Base-by-base conservation (phyloP, 768 basidiomycete genomes). In the Termitomyces titanicus region DNA sequence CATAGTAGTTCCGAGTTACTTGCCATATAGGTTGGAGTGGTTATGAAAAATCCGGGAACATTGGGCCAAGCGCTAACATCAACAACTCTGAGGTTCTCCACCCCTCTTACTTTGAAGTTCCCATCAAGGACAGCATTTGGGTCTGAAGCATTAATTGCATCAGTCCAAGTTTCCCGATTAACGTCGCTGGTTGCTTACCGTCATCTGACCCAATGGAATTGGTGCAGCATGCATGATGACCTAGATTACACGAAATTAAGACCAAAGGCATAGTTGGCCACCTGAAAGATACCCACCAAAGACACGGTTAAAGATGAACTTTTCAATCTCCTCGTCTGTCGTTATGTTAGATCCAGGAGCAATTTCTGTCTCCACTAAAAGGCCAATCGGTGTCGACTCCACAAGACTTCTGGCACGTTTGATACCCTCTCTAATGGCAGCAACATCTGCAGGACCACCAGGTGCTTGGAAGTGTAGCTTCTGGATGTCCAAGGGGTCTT, bases 211-310 rank as follows among this genome's bases (percentile, higher is more conserved):
- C 70, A 11, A 71, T 71, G 22, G 65, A 42, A 53, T 67, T 68
- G 3, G 70, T 71, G 47, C 70, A 71, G 48, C 68, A 71, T 15
- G 65, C 65, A 47, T 71, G 70, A 55, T 71, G 70, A 12, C 70
- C 67, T 69, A 18, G 5, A 9, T 33, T 22, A 17, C 3, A 35
- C 9, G 20, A 17, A 22, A 18, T 15, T 33, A 34, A 35, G 52
- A 29, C 25, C 35, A 2, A 29, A 22, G 15, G 17, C 7, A 9
- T 22, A 12, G 40, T 18, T 22, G 13, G 39, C 27, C 15, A 5
- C 18, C 2, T 13, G 3, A 42, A 8, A 35, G 11, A 13, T 35
- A 48, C 50, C 18, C 45, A 66, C 66, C 68, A 45, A 69, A 71
- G 3, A 68, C 57, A 22, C 61, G 58, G 5, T 65, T 54, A n/a